phyloP scores from a whole-genome alignment of 257 asterid genomes.

The Henckelia pumila region DNA sequence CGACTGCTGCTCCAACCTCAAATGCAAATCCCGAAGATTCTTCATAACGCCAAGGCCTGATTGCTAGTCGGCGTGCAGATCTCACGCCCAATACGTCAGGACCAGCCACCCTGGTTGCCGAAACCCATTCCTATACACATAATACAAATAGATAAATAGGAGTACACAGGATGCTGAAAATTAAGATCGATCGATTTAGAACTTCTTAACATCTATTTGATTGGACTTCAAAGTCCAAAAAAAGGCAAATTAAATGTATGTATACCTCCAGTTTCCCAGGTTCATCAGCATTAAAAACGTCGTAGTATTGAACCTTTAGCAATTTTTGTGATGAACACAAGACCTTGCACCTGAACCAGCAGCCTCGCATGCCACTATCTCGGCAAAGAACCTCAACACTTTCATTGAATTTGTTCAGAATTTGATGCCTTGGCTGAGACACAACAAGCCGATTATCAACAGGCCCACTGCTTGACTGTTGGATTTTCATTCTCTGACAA shows the following conservation, averaged over 20 bases:
- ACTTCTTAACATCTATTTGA: neutral
- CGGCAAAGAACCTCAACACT: slow-evolving; percentile 56
- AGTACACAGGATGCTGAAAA: neutral
- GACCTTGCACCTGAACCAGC: slow-evolving; percentile 36
- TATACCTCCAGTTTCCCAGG: slow-evolving; percentile 51
- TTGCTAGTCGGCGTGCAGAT: slow-evolving; percentile 43
- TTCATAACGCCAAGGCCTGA: slow-evolving; percentile 54
- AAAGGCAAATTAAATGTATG: neutral
- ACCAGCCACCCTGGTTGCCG: slow-evolving; percentile 39
- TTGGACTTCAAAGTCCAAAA: slow-evolving; percentile 1
- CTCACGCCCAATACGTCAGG: slow-evolving; percentile 56
- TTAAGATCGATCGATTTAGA: neutral
- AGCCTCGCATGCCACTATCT: slow-evolving; percentile 61
- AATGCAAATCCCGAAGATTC: slow-evolving; percentile 25
- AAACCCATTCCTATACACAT: slow-evolving; percentile 48
- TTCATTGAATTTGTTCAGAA: slow-evolving; percentile 26
- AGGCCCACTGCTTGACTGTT: slow-evolving; percentile 14
- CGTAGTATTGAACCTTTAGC: slow-evolving; percentile 47
- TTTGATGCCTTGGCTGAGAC: slow-evolving; percentile 18
- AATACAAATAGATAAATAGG: neutral
- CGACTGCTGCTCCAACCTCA: slow-evolving; percentile 56
- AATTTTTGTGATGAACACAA: slow-evolving; percentile 27
- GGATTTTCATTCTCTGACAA: slow-evolving; percentile 13
- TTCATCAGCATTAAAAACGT: slow-evolving; percentile 35
- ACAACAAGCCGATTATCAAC: slow-evolving; percentile 19